phyloP scores from a whole-genome alignment of 2,329 filamentous ascomycete species.

The Pseudopithomyces maydicus region DNA sequence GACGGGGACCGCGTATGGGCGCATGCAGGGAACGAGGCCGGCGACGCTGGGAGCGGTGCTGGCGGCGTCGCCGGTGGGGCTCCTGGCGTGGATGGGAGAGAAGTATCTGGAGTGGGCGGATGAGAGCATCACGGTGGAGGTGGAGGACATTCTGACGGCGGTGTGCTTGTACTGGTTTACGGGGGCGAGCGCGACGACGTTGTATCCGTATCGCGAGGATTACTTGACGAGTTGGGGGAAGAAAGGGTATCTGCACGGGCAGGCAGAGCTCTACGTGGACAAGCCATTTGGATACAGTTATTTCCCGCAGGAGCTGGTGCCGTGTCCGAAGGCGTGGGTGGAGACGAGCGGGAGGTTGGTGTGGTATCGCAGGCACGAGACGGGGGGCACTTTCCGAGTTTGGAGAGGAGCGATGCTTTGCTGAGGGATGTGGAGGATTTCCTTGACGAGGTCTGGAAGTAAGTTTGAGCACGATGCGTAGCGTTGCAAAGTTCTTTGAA shows the following conservation, averaged over 20 bases:
- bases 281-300: slow-evolving; percentile 53
- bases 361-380: slow-evolving; percentile 43
- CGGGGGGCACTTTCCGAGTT: slow-evolving; percentile 56
- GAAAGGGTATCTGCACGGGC: slow-evolving; percentile 17
- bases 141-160: slow-evolving; percentile 54
- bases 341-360: slow-evolving; percentile 45
- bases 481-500: no score
- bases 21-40: slow-evolving; percentile 60
- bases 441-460: slow-evolving; percentile 40
- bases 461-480: neutral
- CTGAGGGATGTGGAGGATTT: slow-evolving; percentile 54
- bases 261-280: slow-evolving; percentile 32
- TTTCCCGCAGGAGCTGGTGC: slow-evolving; percentile 50
- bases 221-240: neutral
- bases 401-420: slow-evolving; percentile 51
- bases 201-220: slow-evolving; percentile 56
- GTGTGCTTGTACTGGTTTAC: slow-evolving; percentile 63
- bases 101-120: slow-evolving; percentile 63
- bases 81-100: slow-evolving; percentile 65
- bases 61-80: slow-evolving; percentile 58
- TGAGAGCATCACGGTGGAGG: slow-evolving; percentile 34
- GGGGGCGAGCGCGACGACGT: slow-evolving; percentile 52
- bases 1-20: slow-evolving; percentile 55
- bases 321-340: slow-evolving; percentile 48
- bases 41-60: slow-evolving; percentile 62